Base-by-base conservation (phyloP, 176 grass and related monocot species). In the Elaeis guineensis region DNA sequence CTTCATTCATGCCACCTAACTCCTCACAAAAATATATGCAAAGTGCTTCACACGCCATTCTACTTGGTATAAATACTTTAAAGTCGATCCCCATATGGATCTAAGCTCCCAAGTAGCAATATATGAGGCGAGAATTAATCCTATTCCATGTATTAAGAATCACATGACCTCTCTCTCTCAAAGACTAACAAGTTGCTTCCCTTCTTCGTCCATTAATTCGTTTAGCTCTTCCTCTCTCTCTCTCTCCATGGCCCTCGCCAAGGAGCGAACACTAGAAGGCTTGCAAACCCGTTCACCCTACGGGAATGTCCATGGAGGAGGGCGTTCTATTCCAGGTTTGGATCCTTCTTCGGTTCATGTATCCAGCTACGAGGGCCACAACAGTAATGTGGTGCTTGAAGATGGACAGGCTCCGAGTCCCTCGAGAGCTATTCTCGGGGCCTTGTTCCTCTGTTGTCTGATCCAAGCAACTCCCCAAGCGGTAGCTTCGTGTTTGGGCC, bases 311-410 rank as follows among this genome's bases (percentile, higher is more conserved):
- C 54, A 15, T 21, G 19, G 19, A 12, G 54, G 14, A 20, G 52
- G 52, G 35, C 35, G 5, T 6, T 14, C 49, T 17, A 23, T 54
- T 29, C 64, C 21, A 49, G 52, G 51, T 20, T 62, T 76, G 44
- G 59, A 58, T 57, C 66, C 62, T 5, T 54, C 73, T 53, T 52
- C 63, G 12, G 17, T 77, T 23, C 61, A 67, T 59, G 39, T 52
- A 6, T 72, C 50, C 59, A 21, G 49, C 61, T 73, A 53, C 18
- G 54, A 67, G 12, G 25, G 26, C 32, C 49, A 64, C 22, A 28
- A 51, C 58, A 55, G 11, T 12, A 55, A 2, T 12, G 35, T 14
- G 35, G 9, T 65, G 61, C 19, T 72, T 1, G 17, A 71, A 16
- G 70, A 71, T 7, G 60, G 21, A 58, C 60, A 58, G 56, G 20